Base-by-base conservation (phyloP, 495 filamentous ascomycete species). In the Xylaria longipes region DNA sequence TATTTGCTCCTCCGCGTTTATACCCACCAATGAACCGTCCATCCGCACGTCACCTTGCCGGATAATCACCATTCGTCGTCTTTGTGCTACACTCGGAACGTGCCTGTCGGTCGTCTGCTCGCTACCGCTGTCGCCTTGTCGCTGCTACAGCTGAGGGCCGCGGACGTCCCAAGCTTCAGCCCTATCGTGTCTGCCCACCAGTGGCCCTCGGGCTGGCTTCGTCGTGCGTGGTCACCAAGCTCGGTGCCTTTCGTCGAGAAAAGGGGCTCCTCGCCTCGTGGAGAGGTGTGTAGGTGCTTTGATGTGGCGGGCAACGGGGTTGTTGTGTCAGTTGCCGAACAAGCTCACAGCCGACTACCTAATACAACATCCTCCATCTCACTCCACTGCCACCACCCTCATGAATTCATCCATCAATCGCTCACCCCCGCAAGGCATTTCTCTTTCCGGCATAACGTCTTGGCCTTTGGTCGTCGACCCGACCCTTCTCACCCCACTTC, bases 401-500 rank as follows among this genome's bases (percentile, higher is more conserved):
- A 79, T 79, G 77, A 79, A 76, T 77, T 79, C 77, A 79, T 73
- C 78, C 74, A 80, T 80, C 78, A 73, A 68, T 74, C 62, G 66
- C 73, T 65, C 75, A 74, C 75, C 78, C 78, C 77, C 76, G 75
- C 77, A 71, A 75, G 72, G 72, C 75, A 76, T 77, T 77, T 72
- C 77, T 79, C 77, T 79, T 77, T 77, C 75, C 72, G 77, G 77
- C 77, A 75, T 79, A 80, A 77, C 74, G 54, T 77, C 73, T 77
- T 76, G 72, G 72, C 60, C 71, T 74, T 71, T 70, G 75, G 62
- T 61, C 61, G 60, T 71, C 35, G 66, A 76, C 69, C 68, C 72
- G 74, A 54, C 78, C 75, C 78, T 79, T 79, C 75, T 72, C 68
- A 73, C 78, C 76, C 78, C 75, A 76, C 76, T 76, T 72, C 71